These are phyloP conservation scores for Colletotrichum cuscutae DNA, from an alignment of 2,329 filamentous ascomycete genomes.

Conservation along the genomic window DNA sequence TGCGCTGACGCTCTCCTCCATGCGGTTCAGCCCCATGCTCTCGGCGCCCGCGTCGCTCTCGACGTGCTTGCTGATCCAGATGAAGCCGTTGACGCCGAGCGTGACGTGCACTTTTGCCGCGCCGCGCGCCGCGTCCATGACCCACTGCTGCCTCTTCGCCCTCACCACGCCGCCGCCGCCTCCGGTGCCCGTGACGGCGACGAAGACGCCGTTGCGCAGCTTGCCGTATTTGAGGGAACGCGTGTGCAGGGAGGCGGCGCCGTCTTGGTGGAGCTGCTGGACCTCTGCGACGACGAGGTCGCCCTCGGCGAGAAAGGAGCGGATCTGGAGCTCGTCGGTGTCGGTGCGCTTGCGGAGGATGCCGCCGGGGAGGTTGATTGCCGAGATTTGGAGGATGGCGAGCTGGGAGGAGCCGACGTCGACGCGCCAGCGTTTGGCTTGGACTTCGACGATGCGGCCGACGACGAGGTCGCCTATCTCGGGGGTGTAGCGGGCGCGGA, in stretches of 20 bases:
- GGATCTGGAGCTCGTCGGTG: constrained; percentile 96
- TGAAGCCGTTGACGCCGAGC: constrained; percentile 95
- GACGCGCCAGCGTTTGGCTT: constrained; percentile 92
- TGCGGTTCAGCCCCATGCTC: constrained; percentile 79
- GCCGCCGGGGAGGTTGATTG: constrained; percentile 94
- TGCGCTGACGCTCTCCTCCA: constrained; percentile 87
- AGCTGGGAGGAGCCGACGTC: constrained; percentile 91
- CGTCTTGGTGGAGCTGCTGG: constrained; percentile 87
- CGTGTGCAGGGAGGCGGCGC: constrained; percentile 88
- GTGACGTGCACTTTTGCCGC: constrained; percentile 82
- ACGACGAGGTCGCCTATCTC: constrained; percentile 97
- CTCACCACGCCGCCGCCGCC: constrained; percentile 88
- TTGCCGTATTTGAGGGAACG: constrained; percentile 94
- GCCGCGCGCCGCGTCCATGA: constrained; percentile 67
- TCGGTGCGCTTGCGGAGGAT: constrained; percentile 92
- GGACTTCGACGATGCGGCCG: constrained; percentile 94
- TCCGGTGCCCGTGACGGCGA: constrained; percentile 82
- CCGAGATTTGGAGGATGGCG: constrained; percentile 84
- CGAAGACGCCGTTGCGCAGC: constrained; percentile 90
- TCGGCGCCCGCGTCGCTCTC: constrained; percentile 65
- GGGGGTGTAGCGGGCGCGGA: constrained; percentile 92
- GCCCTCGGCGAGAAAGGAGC: constrained; percentile 96
- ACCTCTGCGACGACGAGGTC: constrained; percentile 96
- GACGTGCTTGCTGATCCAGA: constrained; percentile 91
- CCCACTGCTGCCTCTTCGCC: constrained; percentile 88